Base-by-base conservation (phyloP, 352 stramenopile species). In the Lagenidium sp. region DNA sequence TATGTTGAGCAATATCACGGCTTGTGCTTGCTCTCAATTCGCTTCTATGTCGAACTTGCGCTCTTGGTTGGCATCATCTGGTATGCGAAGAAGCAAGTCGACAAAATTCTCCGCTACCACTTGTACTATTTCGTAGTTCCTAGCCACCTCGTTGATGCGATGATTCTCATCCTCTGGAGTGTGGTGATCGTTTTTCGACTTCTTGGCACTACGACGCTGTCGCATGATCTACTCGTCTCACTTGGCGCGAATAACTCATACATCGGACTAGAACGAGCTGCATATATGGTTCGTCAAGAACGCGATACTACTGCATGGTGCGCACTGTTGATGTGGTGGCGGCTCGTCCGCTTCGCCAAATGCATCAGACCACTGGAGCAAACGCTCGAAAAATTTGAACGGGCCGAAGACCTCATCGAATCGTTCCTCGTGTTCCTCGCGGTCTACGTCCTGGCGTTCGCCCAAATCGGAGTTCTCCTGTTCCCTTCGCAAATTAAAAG, bases 101-200 rank as follows among this genome's bases (percentile, higher is more conserved):
- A 61, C 11, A 85, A 83, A 35, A 26, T 86, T 11, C 18, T 63
- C 16, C 61, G 74, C 16, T 85, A 85, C 43, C 63, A 66, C 4
- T 55, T 63, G 21, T 82, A 78, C 44, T 86, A 82, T 58, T 82
- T 86, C 36, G 44, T 66, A 29, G 58, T 86, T 12, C 51, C 51
- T 0, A 64, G 42, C 4, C 76, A 89, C 41, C 16, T 81, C 3
- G 41, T 70, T 11, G 76, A 89, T 36, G 74, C 74, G 11, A 34
- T 60, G 22, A 68, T 82, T 22, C 48, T 81, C 6, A 53, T 53
- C 24, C 39, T 85, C 0, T 82, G 70, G 61, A 8, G 45, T 8
- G 50, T 56, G 1, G 47, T 72, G 4, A 55, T 78, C 29, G 49
- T 38, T 2, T 23, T 62, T 1, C 68, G 71, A 0, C n/a, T 82